Conservation (phyloP, 345 rosid genomes). For the Acer negundo region DNA sequence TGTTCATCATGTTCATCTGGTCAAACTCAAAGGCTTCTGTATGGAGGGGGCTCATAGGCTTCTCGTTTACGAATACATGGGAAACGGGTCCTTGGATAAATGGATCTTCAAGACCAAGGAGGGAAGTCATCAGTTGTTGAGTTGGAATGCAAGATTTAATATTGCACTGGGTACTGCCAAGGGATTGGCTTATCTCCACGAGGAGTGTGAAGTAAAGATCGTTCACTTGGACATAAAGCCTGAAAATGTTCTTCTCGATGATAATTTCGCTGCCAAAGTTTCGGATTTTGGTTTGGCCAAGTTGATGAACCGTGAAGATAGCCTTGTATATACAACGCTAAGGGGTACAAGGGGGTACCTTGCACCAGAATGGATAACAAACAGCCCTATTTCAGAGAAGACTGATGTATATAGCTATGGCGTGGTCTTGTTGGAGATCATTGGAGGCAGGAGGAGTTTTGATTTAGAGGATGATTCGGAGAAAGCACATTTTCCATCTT, state of each 20-base stretch:
- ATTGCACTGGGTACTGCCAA: constrained; percentile 50
- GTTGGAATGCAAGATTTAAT: constrained; percentile 45
- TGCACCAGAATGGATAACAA: constrained; percentile 67
- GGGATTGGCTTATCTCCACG: constrained; percentile 56
- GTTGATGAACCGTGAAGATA: constrained; percentile 51
- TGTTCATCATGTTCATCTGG: constrained; percentile 55
- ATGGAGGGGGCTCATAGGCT: constrained; percentile 49
- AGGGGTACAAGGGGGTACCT: constrained; percentile 66
- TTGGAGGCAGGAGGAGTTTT: constrained; percentile 53
- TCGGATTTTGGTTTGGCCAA: constrained; percentile 59
- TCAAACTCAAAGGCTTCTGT: constrained; percentile 61
- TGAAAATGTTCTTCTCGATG: constrained; percentile 50
- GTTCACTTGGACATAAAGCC: constrained; percentile 58
- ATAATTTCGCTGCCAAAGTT: constrained; percentile 46
- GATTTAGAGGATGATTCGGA: constrained; percentile 34
- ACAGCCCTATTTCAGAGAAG: constrained; percentile 53
- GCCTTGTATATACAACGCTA: constrained; percentile 45
- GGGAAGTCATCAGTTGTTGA: constrained; percentile 23
- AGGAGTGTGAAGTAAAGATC: constrained; percentile 51
- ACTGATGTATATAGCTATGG: constrained; percentile 63
- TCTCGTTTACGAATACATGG: constrained; percentile 64
- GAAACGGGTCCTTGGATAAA: constrained; percentile 46
- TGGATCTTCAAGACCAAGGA: constrained; percentile 48
- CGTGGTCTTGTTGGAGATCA: constrained; percentile 54
- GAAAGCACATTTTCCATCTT: constrained; percentile 44